phyloP scores from a whole-genome alignment of 2,329 filamentous ascomycete species.

The Neofusicoccum cordaticola region DNA sequence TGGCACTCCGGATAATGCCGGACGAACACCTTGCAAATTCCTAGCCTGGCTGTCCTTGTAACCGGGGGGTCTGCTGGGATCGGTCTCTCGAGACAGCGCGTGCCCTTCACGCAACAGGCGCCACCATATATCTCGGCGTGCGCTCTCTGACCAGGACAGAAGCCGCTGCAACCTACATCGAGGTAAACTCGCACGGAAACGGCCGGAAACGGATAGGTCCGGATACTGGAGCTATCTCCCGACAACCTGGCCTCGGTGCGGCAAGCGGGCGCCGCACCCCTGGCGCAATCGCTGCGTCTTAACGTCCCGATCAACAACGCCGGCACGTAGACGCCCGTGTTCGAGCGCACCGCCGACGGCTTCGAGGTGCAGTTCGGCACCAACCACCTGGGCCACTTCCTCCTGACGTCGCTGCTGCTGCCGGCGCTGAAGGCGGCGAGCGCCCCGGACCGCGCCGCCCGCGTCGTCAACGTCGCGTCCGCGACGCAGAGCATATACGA shows the following conservation, averaged over 20 bases:
- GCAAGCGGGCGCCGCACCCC: constrained; percentile 22
- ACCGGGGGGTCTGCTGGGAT: constrained; percentile 31
- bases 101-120: constrained; percentile 46
- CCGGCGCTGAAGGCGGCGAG: no score
- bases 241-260: constrained; percentile 25
- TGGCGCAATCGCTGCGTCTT: constrained; percentile 20
- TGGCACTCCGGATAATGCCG: no score
- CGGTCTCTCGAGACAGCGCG: constrained; percentile 27
- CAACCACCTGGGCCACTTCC: no score
- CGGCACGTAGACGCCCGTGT: constrained; percentile 29
- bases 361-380: no score
- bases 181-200: constrained; percentile 15
- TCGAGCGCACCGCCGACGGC: neutral
- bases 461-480: no score
- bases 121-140: constrained; percentile 44
- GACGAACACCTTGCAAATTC: no score
- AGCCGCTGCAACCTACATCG: constrained; percentile 17
- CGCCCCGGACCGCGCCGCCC: no score
- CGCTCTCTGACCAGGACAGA: constrained; percentile 42
- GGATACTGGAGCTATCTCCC: constrained; percentile 32
- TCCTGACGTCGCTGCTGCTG: no score
- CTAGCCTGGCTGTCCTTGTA: constrained; percentile 18
- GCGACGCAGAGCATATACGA: no score
- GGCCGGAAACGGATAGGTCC: constrained; percentile 29
- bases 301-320: constrained; percentile 45